Conservation (phyloP, 1,284 basidiomycete species). For the Golubevia sp. region DNA sequence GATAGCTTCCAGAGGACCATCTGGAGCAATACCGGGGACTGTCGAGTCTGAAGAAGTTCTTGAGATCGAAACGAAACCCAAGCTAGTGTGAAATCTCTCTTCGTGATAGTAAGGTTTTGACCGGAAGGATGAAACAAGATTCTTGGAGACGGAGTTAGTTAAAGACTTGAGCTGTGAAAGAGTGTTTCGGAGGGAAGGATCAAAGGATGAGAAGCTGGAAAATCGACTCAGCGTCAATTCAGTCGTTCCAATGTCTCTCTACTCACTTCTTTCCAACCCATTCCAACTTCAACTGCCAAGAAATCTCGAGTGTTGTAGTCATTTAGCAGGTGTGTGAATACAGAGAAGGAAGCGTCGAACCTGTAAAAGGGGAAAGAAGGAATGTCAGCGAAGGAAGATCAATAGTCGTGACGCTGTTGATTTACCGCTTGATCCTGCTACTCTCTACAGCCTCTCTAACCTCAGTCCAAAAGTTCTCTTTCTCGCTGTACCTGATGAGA, state of each 20-base stretch:
- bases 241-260: no score
- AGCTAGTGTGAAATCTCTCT: conserved; percentile 31
- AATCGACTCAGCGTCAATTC: no score
- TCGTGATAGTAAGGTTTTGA: conserved; percentile 29
- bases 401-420: no score
- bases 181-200: background rate
- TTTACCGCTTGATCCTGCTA: no score
- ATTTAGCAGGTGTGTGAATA: conserved; percentile 18
- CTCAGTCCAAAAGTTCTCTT: conserved; percentile 12
- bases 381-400: background rate
- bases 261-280: conserved; percentile 22
- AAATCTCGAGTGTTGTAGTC: conserved; percentile 24
- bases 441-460: no score
- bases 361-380: conserved; percentile 15
- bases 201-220: background rate
- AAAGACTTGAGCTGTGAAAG: conserved; percentile 17
- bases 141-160: conserved; percentile 9
- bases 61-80: conserved; percentile 4
- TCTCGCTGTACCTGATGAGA: conserved; percentile 25
- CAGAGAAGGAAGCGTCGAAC: conserved; percentile 22
- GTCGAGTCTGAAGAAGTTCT: background rate
- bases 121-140: conserved; percentile 18
- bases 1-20: conserved; percentile 4
- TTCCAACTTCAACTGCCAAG: conserved; percentile 24
- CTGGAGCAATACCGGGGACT: background rate